phyloP scores from a whole-genome alignment of 306 rosid genomes.

The Cicer yamashitae region DNA sequence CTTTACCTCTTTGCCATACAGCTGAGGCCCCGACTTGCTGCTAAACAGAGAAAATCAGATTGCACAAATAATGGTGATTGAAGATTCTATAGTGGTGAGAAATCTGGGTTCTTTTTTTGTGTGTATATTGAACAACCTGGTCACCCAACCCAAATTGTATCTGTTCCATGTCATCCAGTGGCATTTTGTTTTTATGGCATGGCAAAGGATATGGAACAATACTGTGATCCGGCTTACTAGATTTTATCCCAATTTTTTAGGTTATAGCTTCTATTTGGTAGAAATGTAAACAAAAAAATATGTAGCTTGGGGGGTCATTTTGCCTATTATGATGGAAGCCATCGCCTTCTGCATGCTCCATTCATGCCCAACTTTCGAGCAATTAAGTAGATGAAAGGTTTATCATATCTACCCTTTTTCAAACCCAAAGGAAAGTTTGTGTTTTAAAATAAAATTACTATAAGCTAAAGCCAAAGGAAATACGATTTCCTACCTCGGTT shows the following conservation, averaged over 20 bases:
- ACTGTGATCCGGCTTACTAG: neutral
- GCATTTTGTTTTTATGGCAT: constrained; percentile 31
- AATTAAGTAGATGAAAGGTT: neutral
- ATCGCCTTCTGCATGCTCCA: neutral
- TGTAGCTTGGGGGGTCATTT: neutral
- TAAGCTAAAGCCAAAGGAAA: too few relatives aligned
- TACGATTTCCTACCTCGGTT: too few relatives aligned
- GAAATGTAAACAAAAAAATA: neutral
- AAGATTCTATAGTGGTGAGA: constrained; percentile 47
- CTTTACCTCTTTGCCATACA: constrained; percentile 43
- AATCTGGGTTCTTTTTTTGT: constrained; percentile 24
- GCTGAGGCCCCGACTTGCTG: constrained; percentile 70
- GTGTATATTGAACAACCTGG: constrained; percentile 47
- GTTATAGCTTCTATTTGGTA: constrained; percentile 26
- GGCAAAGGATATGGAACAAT: constrained; percentile 30
- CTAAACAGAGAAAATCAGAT: constrained; percentile 55
- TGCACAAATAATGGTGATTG: constrained; percentile 43
- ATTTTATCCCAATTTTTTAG: neutral
- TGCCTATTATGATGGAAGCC: neutral
- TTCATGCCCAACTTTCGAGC: neutral
- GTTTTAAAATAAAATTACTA: too few relatives aligned
- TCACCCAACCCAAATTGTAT: constrained; percentile 45
- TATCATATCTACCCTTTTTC: neutral
- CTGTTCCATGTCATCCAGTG: constrained; percentile 36
- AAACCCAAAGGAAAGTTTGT: neutral